phyloP scores from a whole-genome alignment of 129 eudicot genomes.

The Flaveria robusta region DNA sequence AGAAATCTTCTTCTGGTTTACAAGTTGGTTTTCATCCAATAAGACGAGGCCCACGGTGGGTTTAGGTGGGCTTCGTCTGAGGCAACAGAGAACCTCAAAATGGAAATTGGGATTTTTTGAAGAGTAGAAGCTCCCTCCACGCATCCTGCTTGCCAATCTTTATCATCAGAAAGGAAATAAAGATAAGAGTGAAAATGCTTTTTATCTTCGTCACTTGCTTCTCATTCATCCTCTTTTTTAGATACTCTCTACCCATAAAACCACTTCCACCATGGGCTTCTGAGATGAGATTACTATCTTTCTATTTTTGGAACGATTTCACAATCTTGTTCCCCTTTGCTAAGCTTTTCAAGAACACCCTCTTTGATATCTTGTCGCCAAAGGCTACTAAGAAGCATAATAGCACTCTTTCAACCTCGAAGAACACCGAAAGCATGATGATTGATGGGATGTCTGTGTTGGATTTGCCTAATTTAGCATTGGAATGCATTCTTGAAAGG shows the following conservation, averaged over 20 bases:
- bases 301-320: constrained; percentile 62
- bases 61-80: constrained; percentile 69
- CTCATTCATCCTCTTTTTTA: constrained; percentile 65
- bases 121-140: neutral
- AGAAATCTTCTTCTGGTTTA: constrained; percentile 13
- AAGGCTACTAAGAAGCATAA: constrained; percentile 29
- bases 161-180: constrained; percentile 10
- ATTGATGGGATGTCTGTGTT: constrained; percentile 49
- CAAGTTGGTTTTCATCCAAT: constrained; percentile 8
- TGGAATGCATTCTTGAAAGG: constrained; percentile 83
- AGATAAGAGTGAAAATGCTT: constrained; percentile 43
- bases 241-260: constrained; percentile 61
- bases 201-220: constrained; percentile 70
- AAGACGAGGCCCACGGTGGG: constrained; percentile 61
- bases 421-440: constrained; percentile 32
- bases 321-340: constrained; percentile 35
- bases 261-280: constrained; percentile 74
- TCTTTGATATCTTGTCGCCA: constrained; percentile 33
- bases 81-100: constrained; percentile 1
- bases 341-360: constrained; percentile 36
- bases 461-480: constrained; percentile 77
- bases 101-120: constrained; percentile 13
- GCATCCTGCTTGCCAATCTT: neutral
- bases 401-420: constrained; percentile 2
- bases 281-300: constrained; percentile 61